These are phyloP conservation scores for Rhododendron griersonianum DNA, from an alignment of 148 eudicot species.

Conservation along the genomic window DNA sequence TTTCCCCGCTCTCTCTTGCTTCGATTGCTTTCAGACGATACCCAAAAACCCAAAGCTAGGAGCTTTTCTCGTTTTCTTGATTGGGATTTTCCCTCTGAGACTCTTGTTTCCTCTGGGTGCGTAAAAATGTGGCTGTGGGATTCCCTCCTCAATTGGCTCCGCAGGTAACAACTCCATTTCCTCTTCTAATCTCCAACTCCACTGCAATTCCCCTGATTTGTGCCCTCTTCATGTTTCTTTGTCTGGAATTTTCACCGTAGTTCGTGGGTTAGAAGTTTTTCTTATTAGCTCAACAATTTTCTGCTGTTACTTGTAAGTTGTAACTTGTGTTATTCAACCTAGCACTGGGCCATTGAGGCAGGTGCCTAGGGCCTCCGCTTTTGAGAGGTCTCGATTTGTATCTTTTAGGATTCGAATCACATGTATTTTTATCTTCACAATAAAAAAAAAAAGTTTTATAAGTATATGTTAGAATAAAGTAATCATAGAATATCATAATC, in stretches of 20 bases:
- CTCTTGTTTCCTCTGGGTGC: not conserved
- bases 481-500: too few relatives aligned
- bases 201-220: not conserved
- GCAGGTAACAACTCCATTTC: slow-evolving; percentile 41
- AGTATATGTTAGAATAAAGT: too few relatives aligned
- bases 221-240: not conserved
- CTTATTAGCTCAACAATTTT: too few relatives aligned
- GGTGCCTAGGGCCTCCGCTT: too few relatives aligned
- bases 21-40: not conserved
- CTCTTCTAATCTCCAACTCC: not conserved
- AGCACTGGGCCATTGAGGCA: too few relatives aligned
- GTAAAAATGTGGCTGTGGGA: slow-evolving; percentile 64
- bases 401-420: too few relatives aligned
- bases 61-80: not conserved
- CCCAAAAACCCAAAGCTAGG: not conserved
- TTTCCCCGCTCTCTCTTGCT: not conserved
- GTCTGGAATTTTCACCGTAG: not conserved
- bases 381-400: too few relatives aligned
- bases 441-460: too few relatives aligned
- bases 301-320: too few relatives aligned
- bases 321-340: too few relatives aligned
- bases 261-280: too few relatives aligned
- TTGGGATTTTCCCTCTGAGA: not conserved
- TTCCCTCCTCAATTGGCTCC: slow-evolving; percentile 73
- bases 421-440: too few relatives aligned